Evolutionary conservation across 2,329 filamentous ascomycete genomes (phyloP).

Genomic region (Penicillium sp.): DNA sequence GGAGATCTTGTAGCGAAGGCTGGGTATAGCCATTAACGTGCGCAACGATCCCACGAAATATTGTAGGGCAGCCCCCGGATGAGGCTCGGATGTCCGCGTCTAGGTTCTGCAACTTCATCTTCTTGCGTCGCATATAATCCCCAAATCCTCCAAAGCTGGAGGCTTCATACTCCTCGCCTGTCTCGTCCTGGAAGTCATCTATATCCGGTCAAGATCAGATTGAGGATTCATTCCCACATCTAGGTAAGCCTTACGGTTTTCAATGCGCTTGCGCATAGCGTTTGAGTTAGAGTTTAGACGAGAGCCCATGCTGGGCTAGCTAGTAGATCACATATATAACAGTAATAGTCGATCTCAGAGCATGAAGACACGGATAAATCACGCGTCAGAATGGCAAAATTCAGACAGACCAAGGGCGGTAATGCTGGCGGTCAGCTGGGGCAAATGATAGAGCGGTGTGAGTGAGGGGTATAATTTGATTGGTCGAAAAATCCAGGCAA

Average conservation of each 20-base stretch:
- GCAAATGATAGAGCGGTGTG: conserved; percentile 20
- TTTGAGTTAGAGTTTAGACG: conserved; percentile 60
- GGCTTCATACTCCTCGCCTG: conserved; percentile 84
- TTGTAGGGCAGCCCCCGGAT: conserved; percentile 69
- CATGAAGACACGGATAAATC: conserved; percentile 8
- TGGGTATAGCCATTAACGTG: conserved; percentile 97
- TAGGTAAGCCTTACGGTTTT: conserved; percentile 48
- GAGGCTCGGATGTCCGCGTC: conserved; percentile 76
- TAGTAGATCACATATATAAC: conserved; percentile 15
- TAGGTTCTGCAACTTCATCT: conserved; percentile 93
- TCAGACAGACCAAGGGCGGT: conserved; percentile 12
- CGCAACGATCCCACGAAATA: conserved; percentile 88
- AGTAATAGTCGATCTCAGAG: not conserved
- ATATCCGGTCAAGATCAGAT: conserved; percentile 14
- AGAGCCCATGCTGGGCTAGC: conserved; percentile 57
- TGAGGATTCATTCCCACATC: not conserved
- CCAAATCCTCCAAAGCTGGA: conserved; percentile 86
- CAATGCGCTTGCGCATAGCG: conserved; percentile 63
- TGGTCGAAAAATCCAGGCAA: conserved; percentile 15
- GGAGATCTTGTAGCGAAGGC: conserved; percentile 84
- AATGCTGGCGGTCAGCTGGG: conserved; percentile 10
- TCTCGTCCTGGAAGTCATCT: conserved; percentile 75
- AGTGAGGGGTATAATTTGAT: conserved; percentile 4
- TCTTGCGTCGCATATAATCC: conserved; percentile 94
- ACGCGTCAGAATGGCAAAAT: conserved; percentile 17